Conservation (phyloP, 495 filamentous ascomycete species). For the Cetradonia linearis region DNA sequence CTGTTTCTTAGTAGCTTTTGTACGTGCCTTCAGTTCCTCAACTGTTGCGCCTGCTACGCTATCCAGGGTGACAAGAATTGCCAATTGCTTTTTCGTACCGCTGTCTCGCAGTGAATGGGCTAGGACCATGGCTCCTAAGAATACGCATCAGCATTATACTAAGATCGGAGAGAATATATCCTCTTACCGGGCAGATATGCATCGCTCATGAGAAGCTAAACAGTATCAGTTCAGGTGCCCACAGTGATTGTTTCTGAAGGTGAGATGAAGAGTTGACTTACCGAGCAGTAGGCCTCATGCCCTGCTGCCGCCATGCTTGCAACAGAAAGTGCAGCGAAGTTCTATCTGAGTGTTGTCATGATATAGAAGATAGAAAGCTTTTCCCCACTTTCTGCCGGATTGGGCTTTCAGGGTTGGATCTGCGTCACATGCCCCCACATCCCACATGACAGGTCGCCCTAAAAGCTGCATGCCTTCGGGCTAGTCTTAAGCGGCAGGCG, state of each 20-base stretch:
- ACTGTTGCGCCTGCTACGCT: slow-evolving; percentile 61
- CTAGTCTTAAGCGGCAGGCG: not conserved
- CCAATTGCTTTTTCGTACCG: slow-evolving; percentile 76
- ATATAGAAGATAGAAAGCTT: not conserved
- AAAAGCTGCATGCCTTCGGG: not conserved
- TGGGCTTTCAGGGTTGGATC: slow-evolving; percentile 7
- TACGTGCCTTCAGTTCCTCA: slow-evolving; percentile 61
- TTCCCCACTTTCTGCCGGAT: slow-evolving; percentile 10
- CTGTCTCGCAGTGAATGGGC: slow-evolving; percentile 92
- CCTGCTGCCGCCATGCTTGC: slow-evolving; percentile 18
- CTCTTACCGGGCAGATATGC: slow-evolving; percentile 72
- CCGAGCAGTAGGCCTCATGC: slow-evolving; percentile 25
- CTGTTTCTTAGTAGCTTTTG: not conserved
- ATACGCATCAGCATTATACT: not conserved
- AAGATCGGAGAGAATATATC: slow-evolving; percentile 1
- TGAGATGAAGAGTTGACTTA: slow-evolving; percentile 3
- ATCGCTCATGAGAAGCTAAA: slow-evolving; percentile 80
- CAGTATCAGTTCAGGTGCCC: not conserved
- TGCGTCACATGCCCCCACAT: slow-evolving; percentile 16
- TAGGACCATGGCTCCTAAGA: slow-evolving; percentile 76
- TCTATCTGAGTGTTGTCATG: not conserved
- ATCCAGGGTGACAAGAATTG: slow-evolving; percentile 71
- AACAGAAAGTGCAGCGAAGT: not conserved
- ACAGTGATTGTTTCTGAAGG: not conserved
- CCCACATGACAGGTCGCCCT: slow-evolving; percentile 4